Evolutionary conservation across 805 yeast species (phyloP).

Genomic region (Danielia oregonensis): DNA sequence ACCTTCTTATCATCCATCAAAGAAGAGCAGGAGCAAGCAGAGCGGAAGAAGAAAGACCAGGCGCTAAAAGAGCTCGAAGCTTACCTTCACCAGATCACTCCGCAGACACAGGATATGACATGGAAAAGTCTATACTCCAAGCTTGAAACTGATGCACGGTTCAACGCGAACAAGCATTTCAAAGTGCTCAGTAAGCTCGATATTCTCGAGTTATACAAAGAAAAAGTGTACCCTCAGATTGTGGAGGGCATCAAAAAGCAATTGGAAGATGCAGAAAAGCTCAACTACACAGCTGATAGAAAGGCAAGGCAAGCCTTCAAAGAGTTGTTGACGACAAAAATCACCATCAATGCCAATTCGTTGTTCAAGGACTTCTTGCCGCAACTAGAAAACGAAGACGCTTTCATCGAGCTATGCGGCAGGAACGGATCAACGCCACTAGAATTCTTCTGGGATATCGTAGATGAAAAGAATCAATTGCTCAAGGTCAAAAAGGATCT

Average conservation of each 20-base stretch:
- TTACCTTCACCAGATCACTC: conserved; percentile 42
- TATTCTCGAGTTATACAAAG: conserved; percentile 50
- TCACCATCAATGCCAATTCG: conserved; percentile 47
- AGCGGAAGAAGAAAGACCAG: conserved; percentile 33
- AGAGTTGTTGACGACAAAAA: conserved; percentile 38
- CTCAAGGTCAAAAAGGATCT: conserved; percentile 59
- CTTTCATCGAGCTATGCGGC: conserved; percentile 63
- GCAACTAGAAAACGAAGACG: conserved; percentile 48
- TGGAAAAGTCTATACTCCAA: conserved; percentile 39
- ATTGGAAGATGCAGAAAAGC: conserved; percentile 23
- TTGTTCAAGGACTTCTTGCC: conserved; percentile 57
- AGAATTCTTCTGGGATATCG: conserved; percentile 71
- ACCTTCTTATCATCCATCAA: conserved; percentile 37
- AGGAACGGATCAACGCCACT: conserved; percentile 73
- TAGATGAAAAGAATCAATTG: conserved; percentile 57
- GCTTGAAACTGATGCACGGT: conserved; percentile 46
- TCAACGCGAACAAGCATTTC: conserved; percentile 58
- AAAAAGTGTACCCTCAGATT: conserved; percentile 28
- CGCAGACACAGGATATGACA: conserved; percentile 22
- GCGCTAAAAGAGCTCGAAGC: conserved; percentile 53
- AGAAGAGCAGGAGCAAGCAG: conserved; percentile 12
- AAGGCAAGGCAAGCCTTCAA: conserved; percentile 62
- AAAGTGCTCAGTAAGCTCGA: conserved; percentile 53
- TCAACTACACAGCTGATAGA: conserved; percentile 56
- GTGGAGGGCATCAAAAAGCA: conserved; percentile 19